These are phyloP conservation scores for Oryza brachyantha DNA, from an alignment of 176 grass and related monocot genomes.

Conservation along the genomic window DNA sequence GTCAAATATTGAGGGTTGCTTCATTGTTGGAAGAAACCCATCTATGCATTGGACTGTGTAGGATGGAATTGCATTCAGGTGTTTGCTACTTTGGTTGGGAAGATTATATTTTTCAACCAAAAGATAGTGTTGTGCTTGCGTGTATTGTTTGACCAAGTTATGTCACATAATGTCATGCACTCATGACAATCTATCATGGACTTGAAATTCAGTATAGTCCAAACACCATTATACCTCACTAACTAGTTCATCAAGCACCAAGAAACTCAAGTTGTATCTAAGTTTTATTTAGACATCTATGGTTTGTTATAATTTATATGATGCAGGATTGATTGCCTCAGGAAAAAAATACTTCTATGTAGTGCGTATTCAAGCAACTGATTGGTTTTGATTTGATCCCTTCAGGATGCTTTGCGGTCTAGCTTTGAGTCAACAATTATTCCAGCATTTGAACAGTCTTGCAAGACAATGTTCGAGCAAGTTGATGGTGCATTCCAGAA, in stretches of 20 bases:
- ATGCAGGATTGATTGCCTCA: background rate
- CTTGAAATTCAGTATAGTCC: background rate
- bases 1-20: background rate
- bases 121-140: background rate
- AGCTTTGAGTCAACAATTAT: slow-evolving; percentile 77
- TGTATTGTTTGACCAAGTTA: background rate
- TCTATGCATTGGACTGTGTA: background rate
- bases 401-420: slow-evolving; percentile 72
- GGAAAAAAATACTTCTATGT: background rate
- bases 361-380: slow-evolving; percentile 6
- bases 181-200: background rate
- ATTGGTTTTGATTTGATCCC: slow-evolving; percentile 12
- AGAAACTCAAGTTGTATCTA: background rate
- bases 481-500: slow-evolving; percentile 85
- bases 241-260: slow-evolving; percentile 5
- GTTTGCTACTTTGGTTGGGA: background rate
- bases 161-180: background rate
- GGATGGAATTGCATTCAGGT: background rate
- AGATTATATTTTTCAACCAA: background rate
- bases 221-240: background rate
- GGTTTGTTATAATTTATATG: background rate
- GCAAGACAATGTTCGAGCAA: slow-evolving; percentile 84
- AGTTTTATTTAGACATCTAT: background rate
- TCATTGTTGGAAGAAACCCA: slow-evolving; percentile 8
- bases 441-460: slow-evolving; percentile 92